Evolutionary conservation across 2,329 filamentous ascomycete species (phyloP).

Genomic region (Thielaviopsis euricoi): DNA sequence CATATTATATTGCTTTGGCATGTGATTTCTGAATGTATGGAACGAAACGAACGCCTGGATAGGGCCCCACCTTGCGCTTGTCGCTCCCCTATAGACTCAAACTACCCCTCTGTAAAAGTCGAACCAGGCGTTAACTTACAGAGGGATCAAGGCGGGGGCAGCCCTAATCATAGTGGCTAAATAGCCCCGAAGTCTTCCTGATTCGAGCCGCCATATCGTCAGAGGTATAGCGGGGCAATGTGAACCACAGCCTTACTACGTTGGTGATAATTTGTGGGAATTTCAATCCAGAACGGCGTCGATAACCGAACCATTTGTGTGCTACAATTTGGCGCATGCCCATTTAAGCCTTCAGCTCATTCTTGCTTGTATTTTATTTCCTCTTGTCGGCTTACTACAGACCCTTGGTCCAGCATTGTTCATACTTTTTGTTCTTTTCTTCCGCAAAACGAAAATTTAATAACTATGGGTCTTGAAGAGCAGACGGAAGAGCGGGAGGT

Average conservation of each 20-base stretch:
- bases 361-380: not conserved
- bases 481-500: conserved; percentile 94
- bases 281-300: not conserved
- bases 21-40: not conserved
- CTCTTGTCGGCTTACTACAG: not conserved
- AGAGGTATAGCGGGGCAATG: not conserved
- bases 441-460: conserved; percentile 13
- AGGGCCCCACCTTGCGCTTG: not conserved
- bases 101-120: not conserved
- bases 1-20: not conserved
- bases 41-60: not conserved
- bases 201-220: not conserved
- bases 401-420: not conserved
- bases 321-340: no score
- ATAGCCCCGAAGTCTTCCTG: not conserved
- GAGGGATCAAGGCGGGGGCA: not conserved
- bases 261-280: not conserved
- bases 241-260: not conserved
- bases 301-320: not conserved
- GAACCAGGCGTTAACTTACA: not conserved
- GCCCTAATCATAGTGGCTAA: not conserved
- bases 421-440: not conserved
- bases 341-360: not conserved
- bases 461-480: conserved; percentile 59
- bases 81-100: no score